These are phyloP conservation scores for Naegleria gruberi DNA, from an alignment of 208 protist genomes.

Conservation along the genomic window DNA sequence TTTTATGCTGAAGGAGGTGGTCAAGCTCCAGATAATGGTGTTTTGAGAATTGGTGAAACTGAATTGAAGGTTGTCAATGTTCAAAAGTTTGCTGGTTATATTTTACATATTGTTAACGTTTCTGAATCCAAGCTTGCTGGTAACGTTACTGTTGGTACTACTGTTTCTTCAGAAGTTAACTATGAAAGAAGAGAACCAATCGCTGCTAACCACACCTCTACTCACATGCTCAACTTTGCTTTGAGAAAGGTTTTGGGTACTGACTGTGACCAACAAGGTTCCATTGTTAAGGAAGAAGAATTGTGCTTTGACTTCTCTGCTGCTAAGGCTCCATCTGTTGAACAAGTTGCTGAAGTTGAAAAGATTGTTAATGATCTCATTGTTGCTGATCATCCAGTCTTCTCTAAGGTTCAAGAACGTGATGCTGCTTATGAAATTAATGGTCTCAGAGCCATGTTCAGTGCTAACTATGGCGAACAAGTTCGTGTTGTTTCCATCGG, in stretches of 20 bases:
- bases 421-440: conserved; percentile 45
- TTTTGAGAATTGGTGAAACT: conserved; percentile 58
- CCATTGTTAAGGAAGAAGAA: conserved; percentile 66
- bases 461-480: conserved; percentile 95
- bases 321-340: conserved; percentile 52
- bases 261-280: conserved; percentile 87
- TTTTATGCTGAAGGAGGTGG: conserved; percentile 96
- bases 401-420: not conserved
- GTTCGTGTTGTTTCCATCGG: conserved; percentile 95
- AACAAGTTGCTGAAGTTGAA: conserved; percentile 10
- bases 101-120: conserved; percentile 89
- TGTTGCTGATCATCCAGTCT: not conserved
- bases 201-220: conserved; percentile 91
- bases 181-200: conserved; percentile 63
- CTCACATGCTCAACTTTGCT: conserved; percentile 94
- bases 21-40: conserved; percentile 90
- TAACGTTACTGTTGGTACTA: conserved; percentile 59
- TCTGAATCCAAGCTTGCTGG: not conserved
- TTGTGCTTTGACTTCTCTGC: conserved; percentile 96
- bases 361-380: not conserved
- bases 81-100: conserved; percentile 85
- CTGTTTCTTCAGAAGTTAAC: conserved; percentile 71
- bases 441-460: conserved; percentile 82
- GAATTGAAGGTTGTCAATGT: conserved; percentile 76
- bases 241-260: conserved; percentile 69